phyloP scores from a whole-genome alignment of 345 rosid genomes.

The Eutrema heterophyllum region DNA sequence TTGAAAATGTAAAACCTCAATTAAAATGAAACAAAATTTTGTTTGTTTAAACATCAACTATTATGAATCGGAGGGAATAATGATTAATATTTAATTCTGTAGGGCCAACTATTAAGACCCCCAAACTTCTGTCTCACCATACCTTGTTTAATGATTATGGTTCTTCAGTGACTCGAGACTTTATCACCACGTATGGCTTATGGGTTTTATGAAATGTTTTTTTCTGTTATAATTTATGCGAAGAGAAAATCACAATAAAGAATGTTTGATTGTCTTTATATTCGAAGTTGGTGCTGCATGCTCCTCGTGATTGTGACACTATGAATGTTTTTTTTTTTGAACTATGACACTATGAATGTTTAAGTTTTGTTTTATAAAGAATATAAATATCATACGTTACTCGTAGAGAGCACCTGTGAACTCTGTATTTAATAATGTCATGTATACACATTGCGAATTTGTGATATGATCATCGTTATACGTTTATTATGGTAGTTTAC shows the following conservation, averaged over 20 bases:
- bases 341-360: background rate
- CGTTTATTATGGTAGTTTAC: background rate
- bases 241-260: background rate
- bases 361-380: background rate
- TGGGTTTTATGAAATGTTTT: background rate
- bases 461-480: background rate
- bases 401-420: background rate
- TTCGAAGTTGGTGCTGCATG: slow-evolving; percentile 12
- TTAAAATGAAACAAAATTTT: too few relatives aligned
- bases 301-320: background rate
- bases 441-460: background rate
- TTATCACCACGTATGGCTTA: background rate
- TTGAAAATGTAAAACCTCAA: too few relatives aligned
- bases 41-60: too few relatives aligned
- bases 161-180: background rate
- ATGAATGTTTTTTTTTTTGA: too few relatives aligned
- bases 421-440: background rate
- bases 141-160: background rate
- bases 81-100: too few relatives aligned
- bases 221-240: background rate
- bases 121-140: background rate
- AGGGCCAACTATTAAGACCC: background rate
- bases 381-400: background rate
- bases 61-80: too few relatives aligned
- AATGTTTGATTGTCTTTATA: background rate